Base-by-base conservation (phyloP, 2,329 filamentous ascomycete species). In the Stromatinia cepivora region DNA sequence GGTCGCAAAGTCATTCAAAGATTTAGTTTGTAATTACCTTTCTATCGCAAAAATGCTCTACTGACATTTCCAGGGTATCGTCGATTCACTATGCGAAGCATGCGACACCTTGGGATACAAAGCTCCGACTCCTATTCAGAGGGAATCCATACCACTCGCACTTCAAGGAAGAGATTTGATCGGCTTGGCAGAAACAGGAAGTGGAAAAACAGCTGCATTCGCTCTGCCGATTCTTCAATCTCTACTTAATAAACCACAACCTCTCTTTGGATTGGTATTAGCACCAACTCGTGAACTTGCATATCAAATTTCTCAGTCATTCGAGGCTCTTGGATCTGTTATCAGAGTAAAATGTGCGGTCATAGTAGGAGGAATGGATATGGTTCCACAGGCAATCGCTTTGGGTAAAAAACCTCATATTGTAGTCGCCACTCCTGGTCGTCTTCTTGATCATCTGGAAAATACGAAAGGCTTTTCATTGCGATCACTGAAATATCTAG, bases 391-490 rank as follows among this genome's bases (percentile, higher is more conserved):
- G 79, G 82, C 91, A 1, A 96, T 99, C 72, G 91, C 94, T 0
- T 86, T 99, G 0, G 93, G 92, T n/a, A 97, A 97, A 85, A 94
- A 94, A 76, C 95, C 95, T 10, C 95, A 99, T 77, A 90, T 99
- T 34, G 84, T 98, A 31, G 94, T 98, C 52, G 94, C 94, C 0
- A 97, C 94, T 0, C 94, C 94, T 0, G 94, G 94, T 66, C 88
- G 94, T 69, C 82, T 97, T 31, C 84, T 97, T 6, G 95, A 98
- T 76, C 95, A 99, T 76, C 83, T 98, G 11, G 93, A 98, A 79
- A 97, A 97, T 81, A 99, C 95, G 2, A 97, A 97, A 80, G 94
- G 95, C 15, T 98, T 99, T 81, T 94, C 91, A 1, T 82, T 98
- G 62, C 87, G 91, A 42, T 85, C 86, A 5, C 83, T 97, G 50